Evolutionary conservation across 306 rosid genomes (phyloP).

Genomic region (Lagenaria siceraria): DNA sequence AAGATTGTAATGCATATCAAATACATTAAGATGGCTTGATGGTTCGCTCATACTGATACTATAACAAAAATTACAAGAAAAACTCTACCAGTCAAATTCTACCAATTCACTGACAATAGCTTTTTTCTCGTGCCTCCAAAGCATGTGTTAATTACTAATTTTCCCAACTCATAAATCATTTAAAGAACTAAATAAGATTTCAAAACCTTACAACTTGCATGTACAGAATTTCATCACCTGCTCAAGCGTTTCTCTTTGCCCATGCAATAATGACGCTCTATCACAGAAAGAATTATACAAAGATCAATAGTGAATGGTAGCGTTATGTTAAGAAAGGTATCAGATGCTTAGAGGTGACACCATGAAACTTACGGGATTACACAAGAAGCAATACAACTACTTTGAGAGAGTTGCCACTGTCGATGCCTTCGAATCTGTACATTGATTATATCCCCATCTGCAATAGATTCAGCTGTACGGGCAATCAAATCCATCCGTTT

Average conservation of each 20-base stretch:
- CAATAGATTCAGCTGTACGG: conserved; percentile 88
- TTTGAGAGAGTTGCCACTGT: conserved; percentile 98
- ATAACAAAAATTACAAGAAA: background rate
- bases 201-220: conserved; percentile 9
- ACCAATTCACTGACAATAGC: background rate
- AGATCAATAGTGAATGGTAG: conserved; percentile 5
- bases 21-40: background rate
- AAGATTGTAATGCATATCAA: background rate
- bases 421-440: conserved; percentile 91
- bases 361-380: conserved; percentile 73
- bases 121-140: background rate
- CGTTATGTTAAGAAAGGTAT: conserved; percentile 5
- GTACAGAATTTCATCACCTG: conserved; percentile 40
- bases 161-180: background rate
- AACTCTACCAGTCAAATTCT: background rate
- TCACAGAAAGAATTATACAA: conserved; percentile 9
- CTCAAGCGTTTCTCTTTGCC: conserved; percentile 71
- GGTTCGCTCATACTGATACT: background rate
- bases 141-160: background rate
- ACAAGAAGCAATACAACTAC: conserved; percentile 57
- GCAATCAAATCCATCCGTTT: conserved; percentile 80
- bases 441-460: conserved; percentile 78
- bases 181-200: background rate
- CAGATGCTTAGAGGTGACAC: conserved; percentile 15
- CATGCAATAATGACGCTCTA: conserved; percentile 77